These are phyloP conservation scores for Tetracladium setigerum DNA, from an alignment of 495 filamentous ascomycete species.

Conservation along the genomic window DNA sequence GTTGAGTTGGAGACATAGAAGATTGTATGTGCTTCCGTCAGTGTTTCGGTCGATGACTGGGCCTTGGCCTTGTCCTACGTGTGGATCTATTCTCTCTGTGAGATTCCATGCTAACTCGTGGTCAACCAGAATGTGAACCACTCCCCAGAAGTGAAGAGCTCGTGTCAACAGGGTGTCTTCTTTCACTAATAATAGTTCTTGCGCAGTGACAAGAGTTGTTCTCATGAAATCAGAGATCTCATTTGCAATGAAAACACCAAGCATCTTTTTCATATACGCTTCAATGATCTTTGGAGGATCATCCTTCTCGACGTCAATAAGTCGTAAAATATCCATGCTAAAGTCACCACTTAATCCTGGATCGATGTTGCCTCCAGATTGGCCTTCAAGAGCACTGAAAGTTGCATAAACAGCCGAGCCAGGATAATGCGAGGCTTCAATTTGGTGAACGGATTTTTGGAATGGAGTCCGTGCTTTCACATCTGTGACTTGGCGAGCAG, in stretches of 20 bases:
- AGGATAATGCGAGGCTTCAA: constrained; percentile 64
- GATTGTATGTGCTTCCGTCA: constrained; percentile 34
- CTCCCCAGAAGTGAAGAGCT: constrained; percentile 68
- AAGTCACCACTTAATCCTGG: constrained; percentile 13
- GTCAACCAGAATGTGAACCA: constrained; percentile 65
- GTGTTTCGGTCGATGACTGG: constrained; percentile 18
- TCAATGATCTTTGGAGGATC: constrained; percentile 62
- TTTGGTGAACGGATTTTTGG: constrained; percentile 46
- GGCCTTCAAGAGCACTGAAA: constrained; percentile 42
- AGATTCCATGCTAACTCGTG: constrained; percentile 61
- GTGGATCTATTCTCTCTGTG: constrained; percentile 39
- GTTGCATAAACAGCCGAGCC: constrained; percentile 46
- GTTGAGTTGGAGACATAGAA: constrained; percentile 62
- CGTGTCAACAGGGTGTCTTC: constrained; percentile 59
- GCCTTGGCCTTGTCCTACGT: constrained; percentile 26
- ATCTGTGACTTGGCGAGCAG: constrained; percentile 54
- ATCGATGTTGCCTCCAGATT: constrained; percentile 20
- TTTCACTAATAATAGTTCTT: constrained; percentile 42
- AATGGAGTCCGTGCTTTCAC: constrained; percentile 51
- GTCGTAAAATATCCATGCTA: constrained; percentile 22
- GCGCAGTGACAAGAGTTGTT: constrained; percentile 54
- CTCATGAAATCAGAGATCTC: constrained; percentile 64
- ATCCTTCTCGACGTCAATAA: constrained; percentile 60
- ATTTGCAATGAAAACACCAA: constrained; percentile 51
- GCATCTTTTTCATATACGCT: constrained; percentile 58